Evolutionary conservation across 2,329 filamentous ascomycete genomes (phyloP).

Genomic region (Alternaria sp.): DNA sequence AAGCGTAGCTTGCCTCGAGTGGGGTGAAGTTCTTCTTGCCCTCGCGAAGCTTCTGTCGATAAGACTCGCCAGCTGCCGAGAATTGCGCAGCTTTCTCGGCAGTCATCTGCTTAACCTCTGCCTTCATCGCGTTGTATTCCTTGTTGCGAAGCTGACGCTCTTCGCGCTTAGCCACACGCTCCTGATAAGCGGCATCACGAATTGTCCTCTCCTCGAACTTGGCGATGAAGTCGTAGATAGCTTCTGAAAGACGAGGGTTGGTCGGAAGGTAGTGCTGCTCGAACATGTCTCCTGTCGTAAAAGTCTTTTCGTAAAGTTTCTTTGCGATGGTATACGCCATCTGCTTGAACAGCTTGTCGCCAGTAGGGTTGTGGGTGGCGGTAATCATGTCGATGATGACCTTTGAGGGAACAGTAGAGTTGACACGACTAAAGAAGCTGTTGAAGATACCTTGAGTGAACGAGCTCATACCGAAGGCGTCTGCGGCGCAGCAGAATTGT

Average conservation of each 20-base stretch:
- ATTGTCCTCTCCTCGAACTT: neutral
- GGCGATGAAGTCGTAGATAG: neutral
- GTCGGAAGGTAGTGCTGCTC: neutral
- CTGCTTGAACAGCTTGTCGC: conserved; percentile 10
- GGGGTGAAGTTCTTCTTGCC: conserved; percentile 3
- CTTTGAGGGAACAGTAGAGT: neutral
- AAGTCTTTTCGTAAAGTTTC: conserved; percentile 1
- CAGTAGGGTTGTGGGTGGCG: conserved; percentile 1
- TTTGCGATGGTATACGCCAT: conserved; percentile 9
- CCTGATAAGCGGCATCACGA: neutral
- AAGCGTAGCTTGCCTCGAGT: conserved; percentile 1
- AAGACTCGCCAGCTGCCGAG: conserved; percentile 3
- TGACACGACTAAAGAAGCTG: conserved; percentile 9
- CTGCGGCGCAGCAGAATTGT: conserved; percentile 8
- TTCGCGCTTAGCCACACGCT: neutral
- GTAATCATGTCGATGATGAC: conserved; percentile 11
- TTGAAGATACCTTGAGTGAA: conserved; percentile 14
- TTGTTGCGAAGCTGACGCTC: neutral
- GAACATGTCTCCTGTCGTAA: neutral
- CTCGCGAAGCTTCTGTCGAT: conserved; percentile 3
- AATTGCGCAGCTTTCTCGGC: neutral
- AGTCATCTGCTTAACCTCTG: neutral
- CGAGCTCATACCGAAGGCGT: conserved; percentile 7
- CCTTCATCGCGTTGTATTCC: neutral
- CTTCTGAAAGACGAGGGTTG: neutral